Evolutionary conservation across 441 rosid genomes (phyloP).

Genomic region (Viola pubescens): DNA sequence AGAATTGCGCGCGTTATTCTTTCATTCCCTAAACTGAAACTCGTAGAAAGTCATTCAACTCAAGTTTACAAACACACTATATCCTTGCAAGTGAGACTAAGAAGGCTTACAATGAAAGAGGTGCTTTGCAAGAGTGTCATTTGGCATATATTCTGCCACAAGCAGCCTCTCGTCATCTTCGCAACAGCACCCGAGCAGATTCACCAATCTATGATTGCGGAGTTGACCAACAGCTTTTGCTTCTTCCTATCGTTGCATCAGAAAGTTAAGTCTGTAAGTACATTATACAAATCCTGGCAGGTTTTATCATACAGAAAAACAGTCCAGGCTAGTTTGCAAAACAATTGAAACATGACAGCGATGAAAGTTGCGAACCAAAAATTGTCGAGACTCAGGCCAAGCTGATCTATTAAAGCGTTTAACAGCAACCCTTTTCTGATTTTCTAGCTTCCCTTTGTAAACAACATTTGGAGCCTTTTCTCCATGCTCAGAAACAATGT

Average conservation of each 20-base stretch:
- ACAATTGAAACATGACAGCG: neutral
- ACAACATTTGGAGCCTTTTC: conserved; percentile 51
- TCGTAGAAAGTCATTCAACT: neutral
- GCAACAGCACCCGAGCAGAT: conserved; percentile 43
- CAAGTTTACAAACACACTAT: neutral
- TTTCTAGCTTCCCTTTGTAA: conserved; percentile 40
- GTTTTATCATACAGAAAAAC: neutral
- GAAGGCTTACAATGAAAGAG: conserved; percentile 47
- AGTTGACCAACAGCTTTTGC: conserved; percentile 46
- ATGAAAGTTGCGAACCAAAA: conserved; percentile 25
- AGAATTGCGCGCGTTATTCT: neutral
- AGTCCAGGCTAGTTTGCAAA: neutral
- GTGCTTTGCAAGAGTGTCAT: conserved; percentile 48
- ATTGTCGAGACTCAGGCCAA: conserved; percentile 51
- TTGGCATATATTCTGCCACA: conserved; percentile 49
- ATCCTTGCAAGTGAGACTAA: neutral
- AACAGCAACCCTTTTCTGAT: conserved; percentile 31
- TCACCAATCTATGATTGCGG: conserved; percentile 33
- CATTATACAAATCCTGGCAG: too few species aligned
- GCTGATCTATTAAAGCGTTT: conserved; percentile 40
- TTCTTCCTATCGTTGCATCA: conserved; percentile 27
- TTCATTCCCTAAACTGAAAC: neutral
- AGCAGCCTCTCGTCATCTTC: conserved; percentile 49
- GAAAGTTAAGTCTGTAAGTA: neutral
- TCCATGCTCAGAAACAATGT: conserved; percentile 46